These are phyloP conservation scores for Pythium pectinolyticum DNA, from an alignment of 352 stramenopile genomes.

Conservation along the genomic window DNA sequence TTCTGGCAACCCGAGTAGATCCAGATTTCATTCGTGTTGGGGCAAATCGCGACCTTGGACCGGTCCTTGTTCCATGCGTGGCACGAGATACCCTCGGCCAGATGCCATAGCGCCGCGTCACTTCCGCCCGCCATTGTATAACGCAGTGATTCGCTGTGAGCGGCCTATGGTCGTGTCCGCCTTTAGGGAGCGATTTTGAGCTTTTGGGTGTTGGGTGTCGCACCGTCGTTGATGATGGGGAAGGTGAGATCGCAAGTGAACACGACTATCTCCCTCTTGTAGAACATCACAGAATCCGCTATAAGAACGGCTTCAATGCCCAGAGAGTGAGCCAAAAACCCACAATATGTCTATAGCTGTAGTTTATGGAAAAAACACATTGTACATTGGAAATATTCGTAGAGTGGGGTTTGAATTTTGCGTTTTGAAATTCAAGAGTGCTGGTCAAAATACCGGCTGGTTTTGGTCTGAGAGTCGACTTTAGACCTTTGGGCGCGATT, in stretches of 20 bases:
- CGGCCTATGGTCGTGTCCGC: too few species aligned
- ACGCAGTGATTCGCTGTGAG: too few species aligned
- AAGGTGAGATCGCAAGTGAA: slow-evolving; percentile 9
- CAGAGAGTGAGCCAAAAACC: neutral
- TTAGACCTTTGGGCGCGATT: slow-evolving; percentile 1
- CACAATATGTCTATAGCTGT: neutral
- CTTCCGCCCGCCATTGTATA: neutral
- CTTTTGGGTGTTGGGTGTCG: slow-evolving; percentile 18
- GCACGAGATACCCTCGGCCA: slow-evolving; percentile 87
- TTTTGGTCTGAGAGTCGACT: neutral
- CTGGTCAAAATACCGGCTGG: neutral
- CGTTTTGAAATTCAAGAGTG: slow-evolving; percentile 19
- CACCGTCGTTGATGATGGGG: slow-evolving; percentile 20
- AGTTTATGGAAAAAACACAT: too few species aligned
- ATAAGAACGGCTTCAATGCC: slow-evolving; percentile 42
- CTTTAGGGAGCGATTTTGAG: too few species aligned
- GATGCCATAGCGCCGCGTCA: slow-evolving; percentile 68
- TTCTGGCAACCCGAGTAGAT: slow-evolving; percentile 88
- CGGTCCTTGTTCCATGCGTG: slow-evolving; percentile 92
- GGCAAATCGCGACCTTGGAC: slow-evolving; percentile 88
- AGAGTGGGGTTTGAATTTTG: neutral
- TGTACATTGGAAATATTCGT: neutral
- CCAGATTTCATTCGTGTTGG: slow-evolving; percentile 92
- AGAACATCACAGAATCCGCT: slow-evolving; percentile 17
- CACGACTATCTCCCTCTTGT: slow-evolving; percentile 34